Evolutionary conservation across 768 basidiomycete genomes (phyloP).

Genomic region (Pleurotus djamor): DNA sequence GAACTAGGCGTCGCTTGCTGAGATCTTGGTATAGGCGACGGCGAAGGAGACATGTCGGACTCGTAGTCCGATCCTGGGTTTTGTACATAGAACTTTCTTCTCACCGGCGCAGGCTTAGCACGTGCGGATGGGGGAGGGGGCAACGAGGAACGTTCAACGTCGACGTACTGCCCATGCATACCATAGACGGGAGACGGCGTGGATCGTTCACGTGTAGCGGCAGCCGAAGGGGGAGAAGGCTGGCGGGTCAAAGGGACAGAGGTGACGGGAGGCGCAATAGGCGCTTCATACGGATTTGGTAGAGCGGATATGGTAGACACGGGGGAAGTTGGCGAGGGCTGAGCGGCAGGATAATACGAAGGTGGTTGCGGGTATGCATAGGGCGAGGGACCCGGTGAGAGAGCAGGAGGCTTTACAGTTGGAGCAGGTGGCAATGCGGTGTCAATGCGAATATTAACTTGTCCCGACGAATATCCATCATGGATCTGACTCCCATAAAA

Average conservation of each 20-base stretch:
- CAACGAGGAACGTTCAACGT: neutral
- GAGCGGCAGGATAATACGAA: neutral
- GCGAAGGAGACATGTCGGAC: neutral
- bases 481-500: neutral
- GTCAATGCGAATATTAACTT: neutral
- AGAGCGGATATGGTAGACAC: neutral
- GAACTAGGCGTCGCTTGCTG: neutral
- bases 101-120: neutral
- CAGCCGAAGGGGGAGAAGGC: slow-evolving; percentile 1
- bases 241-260: neutral
- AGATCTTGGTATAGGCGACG: neutral
- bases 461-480: neutral
- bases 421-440: slow-evolving; percentile 4
- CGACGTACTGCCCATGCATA: slow-evolving; percentile 3
- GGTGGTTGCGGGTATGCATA: neutral
- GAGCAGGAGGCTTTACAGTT: neutral
- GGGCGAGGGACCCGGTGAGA: neutral
- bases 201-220: neutral
- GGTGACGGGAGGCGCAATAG: neutral
- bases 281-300: neutral
- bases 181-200: slow-evolving; percentile 1
- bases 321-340: neutral
- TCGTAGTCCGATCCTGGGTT: neutral
- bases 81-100: neutral
- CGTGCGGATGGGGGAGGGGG: neutral